A percentile compares a stretch with the other conserved stretches of the same genome.
These are phyloP conservation scores for Syzygium malaccense DNA, from an alignment of 441 rosid genomes.

Conservation along the genomic window DNA sequence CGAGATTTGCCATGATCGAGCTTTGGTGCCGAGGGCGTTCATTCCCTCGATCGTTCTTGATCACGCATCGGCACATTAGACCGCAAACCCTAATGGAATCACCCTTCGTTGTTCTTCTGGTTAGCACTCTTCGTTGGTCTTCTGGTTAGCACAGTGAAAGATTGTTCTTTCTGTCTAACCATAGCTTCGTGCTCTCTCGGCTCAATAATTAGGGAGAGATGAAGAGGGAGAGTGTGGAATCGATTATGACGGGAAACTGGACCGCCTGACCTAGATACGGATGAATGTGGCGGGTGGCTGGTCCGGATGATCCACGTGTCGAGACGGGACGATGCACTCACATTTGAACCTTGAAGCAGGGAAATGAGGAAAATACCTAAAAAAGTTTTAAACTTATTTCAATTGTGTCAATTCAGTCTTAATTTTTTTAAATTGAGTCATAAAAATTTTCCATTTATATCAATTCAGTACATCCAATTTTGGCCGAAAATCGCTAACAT, in stretches of 20 bases:
- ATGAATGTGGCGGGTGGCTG: background rate
- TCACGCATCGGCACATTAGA: background rate
- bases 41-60: slow-evolving; percentile 16
- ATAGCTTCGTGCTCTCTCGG: background rate
- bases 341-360: background rate
- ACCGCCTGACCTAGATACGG: background rate
- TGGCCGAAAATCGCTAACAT: too few relatives aligned
- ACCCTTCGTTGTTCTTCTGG: too few relatives aligned
- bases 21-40: background rate
- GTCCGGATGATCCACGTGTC: background rate
- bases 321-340: background rate
- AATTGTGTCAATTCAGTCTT: too few relatives aligned
- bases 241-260: background rate
- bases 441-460: too few relatives aligned
- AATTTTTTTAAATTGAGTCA: too few relatives aligned
- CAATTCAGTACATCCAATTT: too few relatives aligned
- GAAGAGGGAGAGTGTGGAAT: slow-evolving; percentile 1
- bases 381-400: too few relatives aligned
- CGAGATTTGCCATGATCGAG: slow-evolving; percentile 4
- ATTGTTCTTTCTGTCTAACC: slow-evolving; percentile 34
- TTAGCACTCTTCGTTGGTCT: background rate
- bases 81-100: background rate
- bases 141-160: slow-evolving; percentile 7
- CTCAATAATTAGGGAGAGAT: slow-evolving; percentile 16
- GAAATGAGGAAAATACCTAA: too few relatives aligned